Base-by-base conservation (phyloP, 75 land plant genomes). In the Pseudotsuga menziesii region DNA sequence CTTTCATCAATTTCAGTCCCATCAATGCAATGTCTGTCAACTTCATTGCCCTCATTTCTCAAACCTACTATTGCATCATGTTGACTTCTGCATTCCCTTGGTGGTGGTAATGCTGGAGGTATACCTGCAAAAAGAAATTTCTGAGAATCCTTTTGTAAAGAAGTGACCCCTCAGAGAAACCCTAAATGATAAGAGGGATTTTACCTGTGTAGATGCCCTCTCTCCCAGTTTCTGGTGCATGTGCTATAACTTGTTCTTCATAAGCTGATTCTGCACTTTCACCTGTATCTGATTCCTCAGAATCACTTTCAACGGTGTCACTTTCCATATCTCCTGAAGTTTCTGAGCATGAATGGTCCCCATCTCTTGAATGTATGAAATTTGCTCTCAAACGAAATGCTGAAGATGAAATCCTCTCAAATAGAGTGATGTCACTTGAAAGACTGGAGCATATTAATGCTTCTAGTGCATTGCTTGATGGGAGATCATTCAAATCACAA, bases 1-100 rank as follows among this genome's bases (percentile, higher is more conserved):
- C 96, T 92, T 78, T 94, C 99, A 85, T 97, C 98, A 80, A 91
- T 94, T 76, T 94, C 93, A 73, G 75, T 88, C 69, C 82, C 78
- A 27, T 79, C 85, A 58, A n/a, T 23, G 54, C 35, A 26, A 55
- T n/a, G 57, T 73, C 20, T 56, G 48, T 56, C 27, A 75, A 27
- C 77, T 29, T 63, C 71, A 70, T 71, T 23, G 44, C 52, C 56
- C 26, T 70, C 55, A 41, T 77, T 48, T 36, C 25, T 23, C 36
- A 23, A 20, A 55, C 14, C n/a, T 15, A n/a, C 26, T 52, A 54
- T 20, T 61, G 27, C 16, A 25, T 66, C 32, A 41, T 39, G 55
- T 52, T 48, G 73, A 36, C 69, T 63, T 66, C 75, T 74, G 16
- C 58, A 19, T 41, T 52, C 58, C 56, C 56, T 26, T 26, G 59